Percentiles rank a stretch among this genome's conserved stretches.
These are phyloP conservation scores for Meira miltonrushii DNA, from an alignment of 1,284 basidiomycete genomes.

Conservation along the genomic window DNA sequence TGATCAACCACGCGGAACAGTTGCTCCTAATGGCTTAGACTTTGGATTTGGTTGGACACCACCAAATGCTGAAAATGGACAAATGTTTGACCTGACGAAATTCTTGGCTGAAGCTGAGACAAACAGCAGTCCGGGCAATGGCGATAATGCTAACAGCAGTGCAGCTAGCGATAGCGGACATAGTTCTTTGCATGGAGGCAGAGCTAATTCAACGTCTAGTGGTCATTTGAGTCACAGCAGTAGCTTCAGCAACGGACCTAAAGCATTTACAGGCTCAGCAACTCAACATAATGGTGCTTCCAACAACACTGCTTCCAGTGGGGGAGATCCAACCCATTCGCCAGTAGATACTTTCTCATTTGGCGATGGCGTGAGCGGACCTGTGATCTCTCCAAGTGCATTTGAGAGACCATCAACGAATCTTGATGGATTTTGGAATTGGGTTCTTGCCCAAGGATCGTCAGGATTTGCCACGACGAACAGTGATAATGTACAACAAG, in stretches of 20 bases:
- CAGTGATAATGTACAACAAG: not conserved
- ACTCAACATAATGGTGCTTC: not conserved
- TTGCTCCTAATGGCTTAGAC: slow-evolving; percentile 1
- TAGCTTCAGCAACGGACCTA: not conserved
- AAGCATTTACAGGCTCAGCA: not conserved
- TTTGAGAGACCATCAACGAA: slow-evolving; percentile 2
- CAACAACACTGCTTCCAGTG: not conserved
- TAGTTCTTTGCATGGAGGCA: slow-evolving; percentile 9
- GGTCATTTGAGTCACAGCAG: slow-evolving; percentile 6
- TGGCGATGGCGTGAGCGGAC: not conserved
- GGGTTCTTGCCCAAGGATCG: slow-evolving; percentile 35
- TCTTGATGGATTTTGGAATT: slow-evolving; percentile 42
- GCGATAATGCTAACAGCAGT: not conserved
- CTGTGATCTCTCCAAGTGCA: not conserved
- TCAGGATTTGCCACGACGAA: not conserved
- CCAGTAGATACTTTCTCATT: slow-evolving; percentile 13
- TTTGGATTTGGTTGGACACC: not conserved
- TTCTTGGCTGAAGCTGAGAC: slow-evolving; percentile 2
- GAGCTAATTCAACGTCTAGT: slow-evolving; percentile 16
- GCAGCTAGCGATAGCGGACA: slow-evolving; percentile 8
- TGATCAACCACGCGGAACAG: not conserved
- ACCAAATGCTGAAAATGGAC: slow-evolving; percentile 1
- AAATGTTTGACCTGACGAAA: slow-evolving; percentile 10
- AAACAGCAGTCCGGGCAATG: slow-evolving; percentile 3
- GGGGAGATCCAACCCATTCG: not conserved